Conservation (phyloP, 2,329 filamentous ascomycete genomes). For the Tolypocladium nubicola region DNA sequence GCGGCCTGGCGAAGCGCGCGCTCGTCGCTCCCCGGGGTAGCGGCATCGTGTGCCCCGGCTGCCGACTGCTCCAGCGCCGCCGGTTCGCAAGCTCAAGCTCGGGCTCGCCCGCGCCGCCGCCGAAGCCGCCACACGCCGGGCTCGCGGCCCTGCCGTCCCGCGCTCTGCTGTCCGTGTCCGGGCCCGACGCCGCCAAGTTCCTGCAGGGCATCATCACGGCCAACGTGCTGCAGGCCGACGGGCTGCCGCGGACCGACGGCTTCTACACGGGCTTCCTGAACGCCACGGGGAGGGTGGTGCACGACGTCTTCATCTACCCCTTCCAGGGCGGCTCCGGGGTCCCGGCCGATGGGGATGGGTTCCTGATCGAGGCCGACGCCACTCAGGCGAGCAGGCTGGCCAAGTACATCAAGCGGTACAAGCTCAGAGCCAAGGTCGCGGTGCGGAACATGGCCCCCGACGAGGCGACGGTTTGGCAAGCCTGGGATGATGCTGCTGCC, state of each 20-base stretch:
- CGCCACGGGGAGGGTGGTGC: slow-evolving; percentile 70
- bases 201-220: slow-evolving; percentile 81
- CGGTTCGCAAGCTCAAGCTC: slow-evolving; percentile 18
- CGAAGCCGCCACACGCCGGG: slow-evolving; percentile 33
- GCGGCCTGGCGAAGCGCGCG: slow-evolving; percentile 12
- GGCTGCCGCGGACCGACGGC: slow-evolving; percentile 31
- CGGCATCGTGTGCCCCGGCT: slow-evolving; percentile 17
- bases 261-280: slow-evolving; percentile 82
- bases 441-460: slow-evolving; percentile 54
- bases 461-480: slow-evolving; percentile 60
- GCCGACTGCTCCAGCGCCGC: slow-evolving; percentile 18
- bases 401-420: slow-evolving; percentile 74
- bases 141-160: slow-evolving; percentile 57
- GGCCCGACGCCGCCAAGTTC: slow-evolving; percentile 70
- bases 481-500: slow-evolving; percentile 50
- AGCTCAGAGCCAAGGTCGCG: slow-evolving; percentile 69
- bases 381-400: slow-evolving; percentile 50
- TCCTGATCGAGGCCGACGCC: slow-evolving; percentile 76
- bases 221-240: slow-evolving; percentile 25
- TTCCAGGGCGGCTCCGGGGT: slow-evolving; percentile 22
- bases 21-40: slow-evolving; percentile 5
- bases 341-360: slow-evolving; percentile 18
- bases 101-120: slow-evolving; percentile 14
- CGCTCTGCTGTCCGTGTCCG: slow-evolving; percentile 67
- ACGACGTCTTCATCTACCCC: slow-evolving; percentile 87